These are phyloP conservation scores for Colletotrichum endophyticum DNA, from an alignment of 2,329 filamentous ascomycete genomes.

Conservation along the genomic window DNA sequence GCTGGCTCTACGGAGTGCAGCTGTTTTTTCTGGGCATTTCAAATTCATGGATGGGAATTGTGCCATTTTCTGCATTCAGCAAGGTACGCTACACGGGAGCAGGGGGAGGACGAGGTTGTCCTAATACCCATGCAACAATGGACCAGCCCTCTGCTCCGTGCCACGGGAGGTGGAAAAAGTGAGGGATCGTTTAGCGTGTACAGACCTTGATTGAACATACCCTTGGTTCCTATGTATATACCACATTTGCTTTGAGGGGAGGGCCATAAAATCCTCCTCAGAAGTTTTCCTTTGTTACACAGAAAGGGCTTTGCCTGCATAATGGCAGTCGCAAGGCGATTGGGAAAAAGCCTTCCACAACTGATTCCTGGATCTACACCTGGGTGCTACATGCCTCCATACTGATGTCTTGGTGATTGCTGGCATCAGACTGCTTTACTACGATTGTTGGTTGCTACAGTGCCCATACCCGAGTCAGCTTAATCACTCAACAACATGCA, in stretches of 20 bases:
- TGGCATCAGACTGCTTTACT: not conserved
- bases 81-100: not conserved
- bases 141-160: not conserved
- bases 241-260: not conserved
- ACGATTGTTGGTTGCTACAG: not conserved
- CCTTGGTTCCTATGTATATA: conserved; percentile 17
- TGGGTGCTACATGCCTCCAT: not conserved
- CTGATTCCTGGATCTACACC: not conserved
- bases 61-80: conserved; percentile 18
- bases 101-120: not conserved
- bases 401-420: not conserved
- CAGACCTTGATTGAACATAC: conserved; percentile 17
- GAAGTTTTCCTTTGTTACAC: conserved; percentile 4
- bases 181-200: not conserved
- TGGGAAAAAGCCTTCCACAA: not conserved
- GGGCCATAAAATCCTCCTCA: not conserved
- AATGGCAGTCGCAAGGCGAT: not conserved
- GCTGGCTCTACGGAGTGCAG: conserved; percentile 16
- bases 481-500: not conserved
- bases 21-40: conserved; percentile 16
- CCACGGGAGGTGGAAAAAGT: not conserved
- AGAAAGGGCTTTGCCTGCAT: not conserved
- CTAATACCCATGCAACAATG: not conserved
- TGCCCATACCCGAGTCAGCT: not conserved
- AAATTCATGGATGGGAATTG: conserved; percentile 4